Conservation (phyloP, 768 basidiomycete species). For the Pleurotus pulmonarius region DNA sequence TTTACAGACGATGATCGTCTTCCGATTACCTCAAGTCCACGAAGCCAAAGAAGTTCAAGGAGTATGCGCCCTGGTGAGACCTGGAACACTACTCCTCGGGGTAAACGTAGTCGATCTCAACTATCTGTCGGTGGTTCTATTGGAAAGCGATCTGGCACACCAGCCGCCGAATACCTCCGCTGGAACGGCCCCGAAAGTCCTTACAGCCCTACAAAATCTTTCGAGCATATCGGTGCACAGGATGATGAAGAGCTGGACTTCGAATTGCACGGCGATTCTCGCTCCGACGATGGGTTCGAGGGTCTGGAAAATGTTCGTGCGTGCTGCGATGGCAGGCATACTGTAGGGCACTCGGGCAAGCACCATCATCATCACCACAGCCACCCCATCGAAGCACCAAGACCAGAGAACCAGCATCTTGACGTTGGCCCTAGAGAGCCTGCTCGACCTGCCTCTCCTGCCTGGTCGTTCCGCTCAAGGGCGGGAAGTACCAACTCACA, state of each 20-base stretch:
- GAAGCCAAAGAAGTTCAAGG: slow-evolving; percentile 69
- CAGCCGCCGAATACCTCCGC: slow-evolving; percentile 86
- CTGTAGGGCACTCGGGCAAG: slow-evolving; percentile 63
- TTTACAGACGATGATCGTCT: slow-evolving; percentile 51
- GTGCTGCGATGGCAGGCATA: slow-evolving; percentile 85
- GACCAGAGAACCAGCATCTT: slow-evolving; percentile 44
- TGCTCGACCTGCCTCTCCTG: slow-evolving; percentile 68
- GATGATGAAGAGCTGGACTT: slow-evolving; percentile 70
- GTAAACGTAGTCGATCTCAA: slow-evolving; percentile 75
- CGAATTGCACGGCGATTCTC: slow-evolving; percentile 72
- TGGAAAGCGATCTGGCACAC: slow-evolving; percentile 85
- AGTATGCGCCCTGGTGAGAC: slow-evolving; percentile 57
- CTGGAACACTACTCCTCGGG: slow-evolving; percentile 76
- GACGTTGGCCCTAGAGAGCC: slow-evolving; percentile 46
- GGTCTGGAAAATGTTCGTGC: slow-evolving; percentile 94
- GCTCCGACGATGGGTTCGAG: slow-evolving; percentile 81
- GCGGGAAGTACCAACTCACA: slow-evolving; percentile 72
- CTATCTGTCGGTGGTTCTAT: slow-evolving; percentile 71
- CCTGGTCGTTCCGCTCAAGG: slow-evolving; percentile 83
- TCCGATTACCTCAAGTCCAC: slow-evolving; percentile 53
- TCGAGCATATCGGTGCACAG: slow-evolving; percentile 45
- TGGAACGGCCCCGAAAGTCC: slow-evolving; percentile 75
- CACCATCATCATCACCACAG: slow-evolving; percentile 61
- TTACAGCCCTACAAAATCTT: slow-evolving; percentile 70
- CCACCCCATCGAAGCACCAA: slow-evolving; percentile 33